These are phyloP conservation scores for Mimosa pudica DNA, from an alignment of 306 rosid species.

Conservation along the genomic window DNA sequence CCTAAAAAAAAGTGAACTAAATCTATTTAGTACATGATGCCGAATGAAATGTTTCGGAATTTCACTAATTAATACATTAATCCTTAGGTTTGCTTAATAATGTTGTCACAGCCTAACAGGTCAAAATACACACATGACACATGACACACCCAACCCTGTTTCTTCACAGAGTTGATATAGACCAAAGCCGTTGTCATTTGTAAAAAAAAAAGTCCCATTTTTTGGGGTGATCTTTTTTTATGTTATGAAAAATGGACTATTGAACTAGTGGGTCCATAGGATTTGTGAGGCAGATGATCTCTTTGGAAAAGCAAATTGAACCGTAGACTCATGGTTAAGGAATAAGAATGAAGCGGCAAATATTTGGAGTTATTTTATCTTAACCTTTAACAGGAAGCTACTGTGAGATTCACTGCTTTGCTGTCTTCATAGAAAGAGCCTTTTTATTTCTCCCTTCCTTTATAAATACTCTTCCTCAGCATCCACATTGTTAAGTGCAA, in stretches of 20 bases:
- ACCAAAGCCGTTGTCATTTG: neutral
- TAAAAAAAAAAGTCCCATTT: neutral
- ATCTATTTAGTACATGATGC: too few species aligned
- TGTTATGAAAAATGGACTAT: neutral
- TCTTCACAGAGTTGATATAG: neutral
- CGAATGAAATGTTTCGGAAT: neutral
- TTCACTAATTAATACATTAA: neutral
- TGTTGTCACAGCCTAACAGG: neutral
- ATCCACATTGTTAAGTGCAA: slow-evolving; percentile 10
- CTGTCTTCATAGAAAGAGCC: neutral
- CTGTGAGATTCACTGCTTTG: slow-evolving; percentile 1
- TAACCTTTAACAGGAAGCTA: neutral
- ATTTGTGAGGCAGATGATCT: slow-evolving; percentile 28
- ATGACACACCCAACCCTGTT: neutral
- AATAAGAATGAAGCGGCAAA: slow-evolving; percentile 32
- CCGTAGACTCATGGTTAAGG: neutral
- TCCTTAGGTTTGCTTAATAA: neutral
- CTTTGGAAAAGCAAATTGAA: slow-evolving; percentile 25
- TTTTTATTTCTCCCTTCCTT: neutral
- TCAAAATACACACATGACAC: neutral
- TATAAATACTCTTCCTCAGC: slow-evolving; percentile 17
- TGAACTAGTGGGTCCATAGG: neutral
- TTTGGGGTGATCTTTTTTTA: neutral
- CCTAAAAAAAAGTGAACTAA: too few species aligned
- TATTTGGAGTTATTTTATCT: slow-evolving; percentile 29